phyloP scores from a whole-genome alignment of 345 rosid genomes.

The Dovyalis caffra region DNA sequence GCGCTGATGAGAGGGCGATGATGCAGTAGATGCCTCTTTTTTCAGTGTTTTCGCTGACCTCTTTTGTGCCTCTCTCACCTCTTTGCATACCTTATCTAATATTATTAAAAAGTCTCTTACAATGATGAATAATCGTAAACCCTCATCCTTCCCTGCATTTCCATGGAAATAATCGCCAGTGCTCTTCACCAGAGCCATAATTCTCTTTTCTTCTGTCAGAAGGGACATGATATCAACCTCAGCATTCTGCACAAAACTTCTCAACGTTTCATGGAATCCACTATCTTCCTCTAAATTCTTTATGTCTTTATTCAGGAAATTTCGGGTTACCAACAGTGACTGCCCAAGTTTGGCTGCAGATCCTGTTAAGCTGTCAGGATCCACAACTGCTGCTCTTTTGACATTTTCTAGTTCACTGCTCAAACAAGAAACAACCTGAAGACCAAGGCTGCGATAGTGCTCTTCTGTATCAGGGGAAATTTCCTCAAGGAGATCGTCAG shows the following conservation, averaged over 20 bases:
- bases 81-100: slow-evolving; percentile 78
- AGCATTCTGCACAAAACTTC: slow-evolving; percentile 76
- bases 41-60: slow-evolving; percentile 43
- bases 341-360: slow-evolving; percentile 68
- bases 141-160: slow-evolving; percentile 87
- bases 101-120: slow-evolving; percentile 84
- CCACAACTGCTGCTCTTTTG: slow-evolving; percentile 81
- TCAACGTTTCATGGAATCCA: slow-evolving; percentile 67
- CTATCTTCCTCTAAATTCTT: slow-evolving; percentile 61
- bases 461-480: slow-evolving; percentile 57
- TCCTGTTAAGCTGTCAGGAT: slow-evolving; percentile 76
- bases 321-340: slow-evolving; percentile 48
- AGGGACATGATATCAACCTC: slow-evolving; percentile 59
- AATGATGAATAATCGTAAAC: slow-evolving; percentile 68
- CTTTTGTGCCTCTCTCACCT: slow-evolving; percentile 63
- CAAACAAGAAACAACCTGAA: slow-evolving; percentile 72
- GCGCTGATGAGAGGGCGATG: slow-evolving; percentile 48
- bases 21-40: slow-evolving; percentile 48
- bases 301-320: slow-evolving; percentile 75
- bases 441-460: slow-evolving; percentile 70
- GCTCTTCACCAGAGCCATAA: slow-evolving; percentile 80
- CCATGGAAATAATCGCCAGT: slow-evolving; percentile 98
- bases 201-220: slow-evolving; percentile 82
- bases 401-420: slow-evolving; percentile 80
- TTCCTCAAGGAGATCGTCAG: slow-evolving; percentile 75